Evolutionary conservation across 768 basidiomycete species (phyloP), one percentile per base, ranked within the genome.

Genomic region (Lactarius pseudohatsudake): DNA sequence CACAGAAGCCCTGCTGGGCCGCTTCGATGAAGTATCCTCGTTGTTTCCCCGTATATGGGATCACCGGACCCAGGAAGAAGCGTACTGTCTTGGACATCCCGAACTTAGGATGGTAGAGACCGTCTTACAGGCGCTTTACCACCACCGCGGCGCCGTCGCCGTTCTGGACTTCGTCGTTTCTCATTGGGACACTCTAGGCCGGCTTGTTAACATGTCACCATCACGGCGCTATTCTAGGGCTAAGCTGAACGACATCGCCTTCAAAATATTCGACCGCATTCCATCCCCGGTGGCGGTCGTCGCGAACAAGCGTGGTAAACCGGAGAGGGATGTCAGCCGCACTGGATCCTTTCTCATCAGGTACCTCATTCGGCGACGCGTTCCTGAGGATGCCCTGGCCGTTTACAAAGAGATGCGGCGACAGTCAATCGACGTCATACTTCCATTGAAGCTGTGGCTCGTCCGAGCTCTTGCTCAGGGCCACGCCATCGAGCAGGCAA

Each of bases 401-500:
- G 62, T 71, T 26, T 66, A 59, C 57, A 63, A 59, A 20, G 68
- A 64, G 40, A 66, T 71, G 68, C 57, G 36, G 9, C 55, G 62
- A 28, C 68, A 66, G 22, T 61, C 59, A 30, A 40, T 66, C 26
- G 45, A 56, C 26, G 16, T 70, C 36, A 36, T 1, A 4, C 36
- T 16, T 20, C 18, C 30, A 15, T 26, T 69, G 47, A 62, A 61
- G 62, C 11, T 71, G 11, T 57, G 58, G 43, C 55, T 71, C 54
- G 62, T 70, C 20, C 70, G 65, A 41, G 57, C 68, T 26, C 60
- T 71, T 59, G 56, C 56, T 22, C 60, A 34, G 28, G 64, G 56
- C 5, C 59, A 66, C 45, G 70, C 74, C 20, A 81, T 81, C 67
- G 73, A 74, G 50, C 72, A 76, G 1, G 87, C 86, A 13, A 81